Conservation (phyloP, 2,329 filamentous ascomycete species). For the Sphaerulina musiva region DNA sequence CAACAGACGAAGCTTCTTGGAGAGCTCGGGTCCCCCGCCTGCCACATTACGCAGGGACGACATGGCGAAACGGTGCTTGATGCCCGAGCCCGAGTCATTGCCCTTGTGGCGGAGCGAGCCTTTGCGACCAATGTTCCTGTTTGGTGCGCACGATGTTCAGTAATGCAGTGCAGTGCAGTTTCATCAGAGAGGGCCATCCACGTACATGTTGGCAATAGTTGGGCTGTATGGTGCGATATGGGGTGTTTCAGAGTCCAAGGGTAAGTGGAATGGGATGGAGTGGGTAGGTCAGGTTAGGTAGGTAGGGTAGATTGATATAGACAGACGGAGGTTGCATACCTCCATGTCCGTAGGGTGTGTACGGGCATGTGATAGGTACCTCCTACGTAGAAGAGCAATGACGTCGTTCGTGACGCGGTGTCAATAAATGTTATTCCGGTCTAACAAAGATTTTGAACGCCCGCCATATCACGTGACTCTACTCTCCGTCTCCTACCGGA, state of each 20-base stretch:
- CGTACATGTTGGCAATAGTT: constrained; percentile 8
- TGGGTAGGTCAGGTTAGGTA: too few relatives aligned
- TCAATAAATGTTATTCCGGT: too few relatives aligned
- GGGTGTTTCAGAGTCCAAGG: not conserved
- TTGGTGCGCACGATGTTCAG: too few relatives aligned
- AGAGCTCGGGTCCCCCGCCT: constrained; percentile 80
- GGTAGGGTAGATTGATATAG: not conserved
- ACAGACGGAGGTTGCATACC: too few relatives aligned
- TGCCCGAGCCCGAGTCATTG: constrained; percentile 31
- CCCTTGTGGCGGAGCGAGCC: constrained; percentile 66
- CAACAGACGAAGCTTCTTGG: constrained; percentile 78
- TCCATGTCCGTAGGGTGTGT: too few relatives aligned
- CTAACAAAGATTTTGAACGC: not conserved
- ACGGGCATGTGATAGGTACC: too few relatives aligned
- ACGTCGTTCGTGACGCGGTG: not conserved
- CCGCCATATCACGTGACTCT: too few relatives aligned
- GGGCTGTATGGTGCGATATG: constrained; percentile 1
- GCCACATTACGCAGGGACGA: constrained; percentile 72
- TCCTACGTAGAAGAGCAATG: not conserved
- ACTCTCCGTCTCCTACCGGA: too few relatives aligned
- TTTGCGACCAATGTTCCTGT: constrained; percentile 46
- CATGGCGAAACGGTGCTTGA: constrained; percentile 72
- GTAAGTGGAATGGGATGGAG: too few relatives aligned
- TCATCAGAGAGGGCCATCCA: not conserved
- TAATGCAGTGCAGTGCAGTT: too few relatives aligned